These are phyloP conservation scores for Lolium perenne DNA, from an alignment of 176 grass and related monocot genomes.

Conservation along the genomic window DNA sequence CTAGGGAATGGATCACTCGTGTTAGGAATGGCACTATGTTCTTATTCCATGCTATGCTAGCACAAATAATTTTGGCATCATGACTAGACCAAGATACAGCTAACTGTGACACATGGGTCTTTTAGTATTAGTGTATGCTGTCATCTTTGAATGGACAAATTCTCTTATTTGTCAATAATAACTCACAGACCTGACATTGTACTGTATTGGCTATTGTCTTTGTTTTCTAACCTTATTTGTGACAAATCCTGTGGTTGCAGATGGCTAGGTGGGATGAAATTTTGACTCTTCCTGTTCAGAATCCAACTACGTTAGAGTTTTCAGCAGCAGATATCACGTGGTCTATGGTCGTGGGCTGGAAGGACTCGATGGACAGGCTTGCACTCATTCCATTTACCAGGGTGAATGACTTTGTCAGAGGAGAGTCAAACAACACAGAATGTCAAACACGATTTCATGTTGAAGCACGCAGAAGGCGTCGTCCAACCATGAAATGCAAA, in stretches of 20 bases:
- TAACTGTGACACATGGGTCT: not conserved
- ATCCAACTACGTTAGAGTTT: conserved; percentile 75
- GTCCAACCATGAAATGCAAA: conserved; percentile 70
- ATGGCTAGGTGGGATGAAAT: conserved; percentile 99
- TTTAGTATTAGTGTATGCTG: not conserved
- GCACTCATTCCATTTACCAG: conserved; percentile 91
- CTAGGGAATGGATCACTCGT: conserved; percentile 11
- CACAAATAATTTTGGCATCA: not conserved
- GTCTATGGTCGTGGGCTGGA: conserved; percentile 96
- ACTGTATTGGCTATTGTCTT: not conserved
- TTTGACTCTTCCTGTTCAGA: conserved; percentile 92
- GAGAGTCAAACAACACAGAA: conserved; percentile 86
- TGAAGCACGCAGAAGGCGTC: conserved; percentile 78
- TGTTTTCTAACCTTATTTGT: not conserved
- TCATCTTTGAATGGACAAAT: not conserved
- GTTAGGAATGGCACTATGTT: not conserved
- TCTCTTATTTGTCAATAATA: not conserved
- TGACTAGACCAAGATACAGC: not conserved
- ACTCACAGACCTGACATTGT: not conserved
- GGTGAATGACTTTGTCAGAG: conserved; percentile 87
- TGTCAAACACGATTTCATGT: conserved; percentile 90
- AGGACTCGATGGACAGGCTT: conserved; percentile 86
- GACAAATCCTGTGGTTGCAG: conserved; percentile 31
- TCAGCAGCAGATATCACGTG: conserved; percentile 85
- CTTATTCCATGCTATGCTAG: conserved; percentile 1